Evolutionary conservation across 495 filamentous ascomycete genomes (phyloP), one percentile per base, ranked within the genome.

Genomic region (Lasiosphaeriaceae sp.): DNA sequence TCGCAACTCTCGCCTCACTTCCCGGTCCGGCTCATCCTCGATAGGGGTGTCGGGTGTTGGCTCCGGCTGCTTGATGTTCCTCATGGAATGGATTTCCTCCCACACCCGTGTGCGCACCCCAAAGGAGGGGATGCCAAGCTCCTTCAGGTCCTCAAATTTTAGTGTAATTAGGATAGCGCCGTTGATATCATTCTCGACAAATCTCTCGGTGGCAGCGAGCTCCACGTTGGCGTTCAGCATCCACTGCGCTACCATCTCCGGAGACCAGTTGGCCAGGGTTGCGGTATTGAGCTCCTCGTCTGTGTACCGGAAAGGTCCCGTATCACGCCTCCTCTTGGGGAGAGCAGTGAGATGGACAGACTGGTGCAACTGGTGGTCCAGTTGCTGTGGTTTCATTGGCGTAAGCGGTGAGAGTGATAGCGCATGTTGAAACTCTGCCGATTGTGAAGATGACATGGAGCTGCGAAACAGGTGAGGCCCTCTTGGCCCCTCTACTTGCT

Each of bases 91-190:
- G 54, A 97, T 96, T 58, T 88, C 86, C 60, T 84, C 83, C 92
- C 95, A 96, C 0, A 98, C 64, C 57, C 81, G 82, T 51, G 90
- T 90, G 20, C 94, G 83, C 60, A 93, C 90, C 16, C 94, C 94
- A 71, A 97, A 97, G 0, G 94, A 97, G n/a, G 80, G 73, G 57
- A 98, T 95, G 20, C 88, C 88, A 5, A 97, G 84, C 72, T 98
- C 94, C 65, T 92, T 91, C n/a, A 98, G 77, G 65, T 97, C 92
- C 34, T 96, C 90, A 61, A 89, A 83, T 65, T 96, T 88, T n/a
- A 98, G 75, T 16, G 88, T 86, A 22, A 93, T 83, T 1, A 98
- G 77, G 49, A 97, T 85, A 2, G 84, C 73, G 0, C 94, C 94
- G 21, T 86, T 86, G 68, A 98, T 97, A 66, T 98, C 94, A 71